A percentile compares a stretch with the other conserved stretches of the same genome.
Conservation (phyloP, 2,329 filamentous ascomycete species). For the Xylaria polymorpha region DNA sequence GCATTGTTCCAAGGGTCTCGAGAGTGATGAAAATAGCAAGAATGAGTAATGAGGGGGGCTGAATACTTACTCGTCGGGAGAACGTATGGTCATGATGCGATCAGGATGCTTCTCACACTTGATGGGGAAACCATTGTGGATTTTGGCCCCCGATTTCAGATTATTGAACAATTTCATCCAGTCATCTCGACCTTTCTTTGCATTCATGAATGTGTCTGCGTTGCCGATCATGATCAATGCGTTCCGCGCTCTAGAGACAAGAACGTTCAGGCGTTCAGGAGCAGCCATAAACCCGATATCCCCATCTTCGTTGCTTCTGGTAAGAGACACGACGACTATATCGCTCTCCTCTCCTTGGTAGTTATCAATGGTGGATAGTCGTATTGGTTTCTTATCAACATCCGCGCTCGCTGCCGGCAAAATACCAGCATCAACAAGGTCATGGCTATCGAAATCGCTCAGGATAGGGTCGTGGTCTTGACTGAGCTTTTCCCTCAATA, state of each 20-base stretch:
- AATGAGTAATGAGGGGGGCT: neutral
- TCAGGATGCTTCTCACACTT: slow-evolving; percentile 47
- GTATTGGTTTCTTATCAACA: slow-evolving; percentile 38
- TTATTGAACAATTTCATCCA: slow-evolving; percentile 70
- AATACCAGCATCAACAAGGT: slow-evolving; percentile 60
- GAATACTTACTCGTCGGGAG: slow-evolving; percentile 35
- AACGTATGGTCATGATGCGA: slow-evolving; percentile 31
- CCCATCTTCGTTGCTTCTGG: slow-evolving; percentile 69
- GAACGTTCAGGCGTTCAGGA: slow-evolving; percentile 75
- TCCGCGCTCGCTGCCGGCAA: slow-evolving; percentile 23
- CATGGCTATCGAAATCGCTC: slow-evolving; percentile 74
- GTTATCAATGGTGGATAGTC: slow-evolving; percentile 81
- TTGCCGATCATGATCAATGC: slow-evolving; percentile 78
- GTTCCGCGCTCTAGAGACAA: slow-evolving; percentile 74
- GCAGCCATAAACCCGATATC: slow-evolving; percentile 78
- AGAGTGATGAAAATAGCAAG: neutral
- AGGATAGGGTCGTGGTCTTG: slow-evolving; percentile 72
- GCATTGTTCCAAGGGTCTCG: neutral
- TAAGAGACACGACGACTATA: slow-evolving; percentile 75
- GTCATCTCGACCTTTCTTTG: slow-evolving; percentile 61
- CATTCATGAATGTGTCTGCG: slow-evolving; percentile 70
- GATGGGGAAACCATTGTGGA: slow-evolving; percentile 53
- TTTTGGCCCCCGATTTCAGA: slow-evolving; percentile 60
- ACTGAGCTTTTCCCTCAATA: slow-evolving; percentile 65
- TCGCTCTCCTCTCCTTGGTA: slow-evolving; percentile 83